Conservation (phyloP, 2,329 filamentous ascomycete genomes). For the Ceratocystis variospora region DNA sequence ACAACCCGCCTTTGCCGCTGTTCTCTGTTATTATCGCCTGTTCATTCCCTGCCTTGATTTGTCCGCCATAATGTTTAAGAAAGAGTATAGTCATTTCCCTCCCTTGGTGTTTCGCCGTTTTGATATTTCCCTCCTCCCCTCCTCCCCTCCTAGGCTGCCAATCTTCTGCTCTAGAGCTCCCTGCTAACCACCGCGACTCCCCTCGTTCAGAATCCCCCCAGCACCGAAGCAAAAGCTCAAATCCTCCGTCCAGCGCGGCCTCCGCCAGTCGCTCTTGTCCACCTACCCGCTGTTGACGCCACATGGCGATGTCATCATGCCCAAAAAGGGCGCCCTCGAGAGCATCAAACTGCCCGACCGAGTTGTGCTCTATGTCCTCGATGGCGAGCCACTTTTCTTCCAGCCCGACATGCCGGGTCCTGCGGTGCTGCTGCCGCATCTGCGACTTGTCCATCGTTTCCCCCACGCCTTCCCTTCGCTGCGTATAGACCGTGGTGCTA, state of each 20-base stretch:
- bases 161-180: background rate
- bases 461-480: slow-evolving; percentile 70
- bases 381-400: slow-evolving; percentile 72
- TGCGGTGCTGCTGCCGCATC: slow-evolving; percentile 63
- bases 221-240: slow-evolving; percentile 92
- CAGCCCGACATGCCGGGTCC: slow-evolving; percentile 53
- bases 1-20: background rate
- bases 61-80: slow-evolving; percentile 66
- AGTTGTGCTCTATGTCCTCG: slow-evolving; percentile 74
- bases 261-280: slow-evolving; percentile 68
- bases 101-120: slow-evolving; percentile 1
- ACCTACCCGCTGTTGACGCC: slow-evolving; percentile 77
- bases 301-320: slow-evolving; percentile 84
- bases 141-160: background rate
- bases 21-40: background rate
- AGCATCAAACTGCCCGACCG: slow-evolving; percentile 88
- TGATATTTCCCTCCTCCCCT: background rate
- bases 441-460: slow-evolving; percentile 79
- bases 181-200: background rate
- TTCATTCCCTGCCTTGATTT: background rate
- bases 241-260: slow-evolving; percentile 78
- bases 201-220: slow-evolving; percentile 47
- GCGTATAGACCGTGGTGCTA: slow-evolving; percentile 87
- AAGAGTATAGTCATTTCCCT: slow-evolving; percentile 49
- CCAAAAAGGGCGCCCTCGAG: slow-evolving; percentile 84